Percentiles rank a stretch among this genome's conserved stretches.
phyloP scores from a whole-genome alignment of 345 rosid genomes.

The Eutrema japonicum region DNA sequence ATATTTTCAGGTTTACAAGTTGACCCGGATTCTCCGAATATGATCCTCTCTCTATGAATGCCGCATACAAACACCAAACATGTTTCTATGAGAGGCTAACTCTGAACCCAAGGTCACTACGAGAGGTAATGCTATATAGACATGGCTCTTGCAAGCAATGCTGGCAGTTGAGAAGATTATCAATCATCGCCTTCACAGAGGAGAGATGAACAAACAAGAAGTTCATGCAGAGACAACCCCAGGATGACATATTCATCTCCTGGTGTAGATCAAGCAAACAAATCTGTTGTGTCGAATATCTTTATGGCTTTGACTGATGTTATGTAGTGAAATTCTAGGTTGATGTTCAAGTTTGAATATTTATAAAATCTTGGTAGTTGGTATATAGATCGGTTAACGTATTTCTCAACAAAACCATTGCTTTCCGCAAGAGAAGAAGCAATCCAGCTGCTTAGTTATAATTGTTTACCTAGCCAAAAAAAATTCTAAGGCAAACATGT shows the following conservation, averaged over 20 bases:
- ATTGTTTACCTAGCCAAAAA: constrained; percentile 31
- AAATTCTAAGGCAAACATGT: constrained; percentile 31
- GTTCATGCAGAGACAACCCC: constrained; percentile 1
- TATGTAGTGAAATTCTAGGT: constrained; percentile 11
- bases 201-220: background rate
- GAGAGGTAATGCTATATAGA: background rate
- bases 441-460: constrained; percentile 26
- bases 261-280: constrained; percentile 31
- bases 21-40: constrained; percentile 66
- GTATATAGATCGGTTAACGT: constrained; percentile 19
- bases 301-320: constrained; percentile 14
- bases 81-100: constrained; percentile 22
- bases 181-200: constrained; percentile 1
- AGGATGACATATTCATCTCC: background rate
- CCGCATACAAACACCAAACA: constrained; percentile 14
- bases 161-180: constrained; percentile 7
- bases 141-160: constrained; percentile 12
- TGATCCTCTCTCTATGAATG: constrained; percentile 39
- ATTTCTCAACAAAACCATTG: constrained; percentile 32
- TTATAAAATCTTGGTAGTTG: background rate
- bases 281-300: background rate
- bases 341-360: constrained; percentile 2
- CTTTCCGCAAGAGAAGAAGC: constrained; percentile 37
- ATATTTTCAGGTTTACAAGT: constrained; percentile 61
- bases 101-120: constrained; percentile 20